Evolutionary conservation across 2,329 filamentous ascomycete genomes (phyloP), one percentile per base, ranked within the genome.

Genomic region (Raffaelea ambrosiae): DNA sequence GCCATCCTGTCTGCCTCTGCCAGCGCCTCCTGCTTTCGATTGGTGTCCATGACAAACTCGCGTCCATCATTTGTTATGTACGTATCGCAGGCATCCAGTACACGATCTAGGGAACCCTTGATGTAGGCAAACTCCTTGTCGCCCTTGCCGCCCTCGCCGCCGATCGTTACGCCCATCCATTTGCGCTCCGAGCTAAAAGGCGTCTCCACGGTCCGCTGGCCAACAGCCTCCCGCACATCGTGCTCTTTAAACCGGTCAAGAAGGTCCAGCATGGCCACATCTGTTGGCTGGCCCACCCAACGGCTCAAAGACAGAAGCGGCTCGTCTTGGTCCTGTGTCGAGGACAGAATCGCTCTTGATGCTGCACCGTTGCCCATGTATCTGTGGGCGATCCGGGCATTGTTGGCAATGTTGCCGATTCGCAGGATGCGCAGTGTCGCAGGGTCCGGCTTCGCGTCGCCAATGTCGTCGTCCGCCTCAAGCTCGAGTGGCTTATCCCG

Each of bases 121-220:
- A 97, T 87, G 63, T 97, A 98, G 1, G 88, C 90, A 55, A 88
- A 83, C 58, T 95, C 87, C 52, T 82, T 81, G 35, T 85, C 82
- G 47, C 71, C 69, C 50, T 71, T 73, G 26, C 71, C 67, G 23
- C 68, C 23, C 29, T 79, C 74, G 20, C 73, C 70, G 40, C 81
- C 81, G 56, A 96, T 86, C 2, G 89, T 85, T 23, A 96, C 90
- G 31, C 94, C 94, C 94, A 98, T 98, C 91, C 91, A 98, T 66
- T 98, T 98, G 49, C 91, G 80, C 62, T 95, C 89, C 1, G 93
- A 98, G 62, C 91, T 97, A 66, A 98, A 98, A 0, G 93, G 90
- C 0, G 88, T 90, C 64, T 98, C 93, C 40, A 82, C 81, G 29
- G 85, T 79, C 43, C 91, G 85, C 29, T 78, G 76, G n/a, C 89